Evolutionary conservation across 176 grass and related monocot species (phyloP).

Genomic region (Poa pratensis): DNA sequence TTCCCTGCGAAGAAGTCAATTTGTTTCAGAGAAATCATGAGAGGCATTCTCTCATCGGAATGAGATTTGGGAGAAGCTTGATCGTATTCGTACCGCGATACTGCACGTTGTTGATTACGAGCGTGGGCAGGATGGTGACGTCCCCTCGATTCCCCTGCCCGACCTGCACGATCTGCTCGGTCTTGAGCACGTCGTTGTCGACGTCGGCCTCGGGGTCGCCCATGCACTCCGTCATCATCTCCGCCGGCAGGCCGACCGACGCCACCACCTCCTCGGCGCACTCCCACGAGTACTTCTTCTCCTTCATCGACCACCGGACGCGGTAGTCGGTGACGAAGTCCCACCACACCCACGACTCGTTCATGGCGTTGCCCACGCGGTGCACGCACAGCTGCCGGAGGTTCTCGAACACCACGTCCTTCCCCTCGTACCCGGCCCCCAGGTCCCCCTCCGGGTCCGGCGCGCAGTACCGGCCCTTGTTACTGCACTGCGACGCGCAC

Average conservation of each 20-base stretch:
- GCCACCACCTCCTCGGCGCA: constrained; percentile 65
- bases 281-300: constrained; percentile 52
- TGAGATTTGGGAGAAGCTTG: background rate
- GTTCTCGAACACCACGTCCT: constrained; percentile 83
- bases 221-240: constrained; percentile 74
- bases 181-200: constrained; percentile 79
- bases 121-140: constrained; percentile 86
- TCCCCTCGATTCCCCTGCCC: constrained; percentile 75
- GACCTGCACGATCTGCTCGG: constrained; percentile 81
- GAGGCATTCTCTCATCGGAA: too few relatives aligned
- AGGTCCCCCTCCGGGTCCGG: constrained; percentile 93
- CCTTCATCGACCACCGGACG: constrained; percentile 80
- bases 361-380: constrained; percentile 57
- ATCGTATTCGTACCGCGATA: constrained; percentile 73
- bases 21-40: background rate
- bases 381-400: constrained; percentile 96
- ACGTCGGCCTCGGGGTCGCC: constrained; percentile 72
- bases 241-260: constrained; percentile 70
- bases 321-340: constrained; percentile 88
- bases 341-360: constrained; percentile 83
- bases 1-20: constrained; percentile 47
- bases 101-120: constrained; percentile 91
- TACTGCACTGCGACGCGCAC: constrained; percentile 85
- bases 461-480: constrained; percentile 76
- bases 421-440: constrained; percentile 61